Conservation (phyloP, 495 filamentous ascomycete species). For the Trichoderma parareesei region DNA sequence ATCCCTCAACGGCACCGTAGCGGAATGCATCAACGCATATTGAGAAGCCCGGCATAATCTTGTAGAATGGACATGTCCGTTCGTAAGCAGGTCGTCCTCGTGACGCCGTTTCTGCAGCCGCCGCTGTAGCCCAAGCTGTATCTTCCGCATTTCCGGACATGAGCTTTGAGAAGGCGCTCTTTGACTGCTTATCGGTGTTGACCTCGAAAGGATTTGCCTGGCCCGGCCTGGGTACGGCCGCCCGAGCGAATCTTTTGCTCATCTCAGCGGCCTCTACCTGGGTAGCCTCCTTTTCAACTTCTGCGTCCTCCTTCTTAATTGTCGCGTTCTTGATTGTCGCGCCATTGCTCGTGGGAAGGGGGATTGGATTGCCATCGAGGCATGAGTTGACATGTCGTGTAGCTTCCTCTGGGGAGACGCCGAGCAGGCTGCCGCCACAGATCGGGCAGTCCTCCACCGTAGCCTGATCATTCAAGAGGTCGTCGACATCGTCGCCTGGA, state of each 20-base stretch:
- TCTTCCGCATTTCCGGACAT: slow-evolving; percentile 91
- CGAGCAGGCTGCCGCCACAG: slow-evolving; percentile 55
- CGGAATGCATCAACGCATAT: slow-evolving; percentile 96
- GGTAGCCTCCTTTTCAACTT: neutral
- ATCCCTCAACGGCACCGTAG: slow-evolving; percentile 87
- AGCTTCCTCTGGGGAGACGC: slow-evolving; percentile 49
- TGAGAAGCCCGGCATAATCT: slow-evolving; percentile 84
- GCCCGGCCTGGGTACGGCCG: slow-evolving; percentile 62
- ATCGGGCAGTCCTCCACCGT: slow-evolving; percentile 59
- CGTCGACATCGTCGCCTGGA: slow-evolving; percentile 19
- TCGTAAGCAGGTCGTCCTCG: slow-evolving; percentile 85
- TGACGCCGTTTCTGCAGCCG: slow-evolving; percentile 66
- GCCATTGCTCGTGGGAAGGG: slow-evolving; percentile 26
- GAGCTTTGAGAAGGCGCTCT: slow-evolving; percentile 79
- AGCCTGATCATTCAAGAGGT: slow-evolving; percentile 17
- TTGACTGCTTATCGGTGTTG: slow-evolving; percentile 23
- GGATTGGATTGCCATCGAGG: slow-evolving; percentile 68
- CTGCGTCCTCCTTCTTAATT: neutral
- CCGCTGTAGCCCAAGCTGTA: slow-evolving; percentile 78
- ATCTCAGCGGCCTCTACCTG: slow-evolving; percentile 32
- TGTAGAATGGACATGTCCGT: slow-evolving; percentile 95
- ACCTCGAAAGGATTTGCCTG: slow-evolving; percentile 66
- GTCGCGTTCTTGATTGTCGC: neutral
- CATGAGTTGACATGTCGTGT: slow-evolving; percentile 86
- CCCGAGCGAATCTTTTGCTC: slow-evolving; percentile 52